Evolutionary conservation across 176 grass and related monocot species (phyloP).

Genomic region (Zoysia japonica): DNA sequence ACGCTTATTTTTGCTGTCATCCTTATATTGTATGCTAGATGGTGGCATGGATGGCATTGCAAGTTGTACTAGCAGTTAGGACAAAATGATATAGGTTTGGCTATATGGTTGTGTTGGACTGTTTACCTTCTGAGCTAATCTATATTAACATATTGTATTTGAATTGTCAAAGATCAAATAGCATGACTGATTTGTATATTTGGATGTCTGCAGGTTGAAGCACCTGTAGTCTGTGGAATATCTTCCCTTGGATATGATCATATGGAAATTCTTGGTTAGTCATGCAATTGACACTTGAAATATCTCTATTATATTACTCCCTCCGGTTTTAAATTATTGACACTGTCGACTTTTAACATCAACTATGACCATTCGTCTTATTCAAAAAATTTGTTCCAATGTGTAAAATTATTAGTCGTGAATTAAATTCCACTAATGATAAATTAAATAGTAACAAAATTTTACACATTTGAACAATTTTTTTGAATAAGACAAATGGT

Average conservation of each 20-base stretch:
- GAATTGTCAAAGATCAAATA: slow-evolving; percentile 16
- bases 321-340: too few species aligned
- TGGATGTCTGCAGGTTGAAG: slow-evolving; percentile 67
- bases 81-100: slow-evolving; percentile 6
- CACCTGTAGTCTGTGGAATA: slow-evolving; percentile 82
- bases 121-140: slow-evolving; percentile 10
- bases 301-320: background rate
- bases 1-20: background rate
- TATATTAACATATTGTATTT: slow-evolving; percentile 15
- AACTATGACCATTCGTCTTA: too few species aligned
- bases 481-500: too few species aligned
- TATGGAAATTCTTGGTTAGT: slow-evolving; percentile 96
- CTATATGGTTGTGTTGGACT: slow-evolving; percentile 4
- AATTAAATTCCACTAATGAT: too few species aligned
- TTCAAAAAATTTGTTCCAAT: too few species aligned
- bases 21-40: background rate
- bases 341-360: too few species aligned
- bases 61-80: background rate
- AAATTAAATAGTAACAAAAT: too few species aligned
- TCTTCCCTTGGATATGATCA: slow-evolving; percentile 87
- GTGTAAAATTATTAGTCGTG: too few species aligned
- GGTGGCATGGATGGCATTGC: background rate
- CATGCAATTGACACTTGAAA: slow-evolving; percentile 16
- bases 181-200: slow-evolving; percentile 35
- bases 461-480: too few species aligned